These are phyloP conservation scores for Fusarium metavorans DNA, from an alignment of 2,329 filamentous ascomycete genomes.

Conservation along the genomic window DNA sequence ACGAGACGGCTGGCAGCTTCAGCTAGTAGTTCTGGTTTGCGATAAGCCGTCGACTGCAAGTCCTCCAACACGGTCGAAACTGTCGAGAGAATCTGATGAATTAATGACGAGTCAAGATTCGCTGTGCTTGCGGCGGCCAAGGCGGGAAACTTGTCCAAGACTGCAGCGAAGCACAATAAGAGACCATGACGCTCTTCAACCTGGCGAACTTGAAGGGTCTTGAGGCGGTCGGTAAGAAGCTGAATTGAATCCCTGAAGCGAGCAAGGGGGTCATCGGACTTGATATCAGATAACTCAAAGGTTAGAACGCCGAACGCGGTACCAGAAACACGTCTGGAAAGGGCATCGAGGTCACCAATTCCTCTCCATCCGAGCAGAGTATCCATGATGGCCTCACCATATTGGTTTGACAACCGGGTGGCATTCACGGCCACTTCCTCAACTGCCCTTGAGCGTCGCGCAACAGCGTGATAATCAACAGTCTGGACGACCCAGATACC, in stretches of 20 bases:
- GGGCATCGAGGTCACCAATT: conserved; percentile 81
- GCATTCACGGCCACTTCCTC: conserved; percentile 79
- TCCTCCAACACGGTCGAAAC: conserved; percentile 55
- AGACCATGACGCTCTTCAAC: conserved; percentile 79
- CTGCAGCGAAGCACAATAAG: conserved; percentile 69
- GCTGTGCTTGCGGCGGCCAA: conserved; percentile 34
- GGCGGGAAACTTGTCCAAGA: conserved; percentile 62
- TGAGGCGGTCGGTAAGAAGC: conserved; percentile 59
- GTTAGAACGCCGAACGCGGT: conserved; percentile 73
- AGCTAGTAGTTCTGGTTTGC: conserved; percentile 74
- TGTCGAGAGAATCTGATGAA: conserved; percentile 45
- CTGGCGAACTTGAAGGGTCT: conserved; percentile 63
- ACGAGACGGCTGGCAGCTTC: conserved; percentile 72
- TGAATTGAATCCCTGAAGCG: conserved; percentile 53
- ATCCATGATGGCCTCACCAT: conserved; percentile 76
- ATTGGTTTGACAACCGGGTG: conserved; percentile 74
- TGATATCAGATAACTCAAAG: conserved; percentile 52
- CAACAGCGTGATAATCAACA: conserved; percentile 94
- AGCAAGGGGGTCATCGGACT: conserved; percentile 31
- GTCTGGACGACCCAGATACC: conserved; percentile 89
- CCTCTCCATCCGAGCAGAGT: conserved; percentile 88
- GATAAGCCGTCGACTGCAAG: conserved; percentile 57
- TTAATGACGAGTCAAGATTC: conserved; percentile 39
- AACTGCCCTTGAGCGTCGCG: conserved; percentile 85
- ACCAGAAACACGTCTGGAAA: conserved; percentile 79